Evolutionary conservation across 2,329 filamentous ascomycete species (phyloP).

Genomic region (Penicillium sp.): DNA sequence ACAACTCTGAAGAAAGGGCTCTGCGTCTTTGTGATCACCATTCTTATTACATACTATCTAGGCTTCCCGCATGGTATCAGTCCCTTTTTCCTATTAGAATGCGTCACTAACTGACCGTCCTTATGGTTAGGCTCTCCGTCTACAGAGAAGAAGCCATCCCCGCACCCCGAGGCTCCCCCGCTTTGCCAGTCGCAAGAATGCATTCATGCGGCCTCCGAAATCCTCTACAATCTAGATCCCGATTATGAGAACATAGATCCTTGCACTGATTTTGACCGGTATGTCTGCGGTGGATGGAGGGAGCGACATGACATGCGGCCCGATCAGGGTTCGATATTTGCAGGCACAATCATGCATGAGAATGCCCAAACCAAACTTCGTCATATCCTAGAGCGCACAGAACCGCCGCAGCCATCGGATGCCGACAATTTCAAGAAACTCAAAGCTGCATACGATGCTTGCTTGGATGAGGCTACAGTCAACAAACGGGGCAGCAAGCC

Average conservation of each 20-base stretch:
- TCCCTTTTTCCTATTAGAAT: not conserved
- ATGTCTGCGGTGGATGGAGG: constrained; percentile 66
- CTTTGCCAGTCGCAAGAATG: constrained; percentile 60
- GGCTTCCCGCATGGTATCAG: constrained; percentile 5
- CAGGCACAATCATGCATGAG: constrained; percentile 60
- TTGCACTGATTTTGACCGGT: constrained; percentile 66
- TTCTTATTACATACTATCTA: constrained; percentile 9
- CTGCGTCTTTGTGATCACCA: constrained; percentile 5
- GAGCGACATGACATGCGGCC: constrained; percentile 62
- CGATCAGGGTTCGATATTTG: constrained; percentile 61
- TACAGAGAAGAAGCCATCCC: constrained; percentile 9
- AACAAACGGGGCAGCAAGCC: constrained; percentile 55
- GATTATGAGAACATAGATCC: constrained; percentile 63
- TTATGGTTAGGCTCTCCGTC: not conserved
- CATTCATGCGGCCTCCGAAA: constrained; percentile 60
- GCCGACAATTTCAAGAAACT: constrained; percentile 62
- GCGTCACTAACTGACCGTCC: not conserved
- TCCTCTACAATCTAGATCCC: constrained; percentile 61
- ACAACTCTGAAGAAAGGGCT: constrained; percentile 3
- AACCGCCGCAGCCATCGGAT: constrained; percentile 30
- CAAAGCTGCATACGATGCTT: constrained; percentile 62
- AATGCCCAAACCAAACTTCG: constrained; percentile 57
- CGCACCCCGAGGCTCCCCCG: constrained; percentile 15
- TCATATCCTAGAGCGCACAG: constrained; percentile 59
- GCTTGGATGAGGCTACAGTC: constrained; percentile 60